Conservation (phyloP, 2,329 filamentous ascomycete genomes). For the Cercospora sesami region DNA sequence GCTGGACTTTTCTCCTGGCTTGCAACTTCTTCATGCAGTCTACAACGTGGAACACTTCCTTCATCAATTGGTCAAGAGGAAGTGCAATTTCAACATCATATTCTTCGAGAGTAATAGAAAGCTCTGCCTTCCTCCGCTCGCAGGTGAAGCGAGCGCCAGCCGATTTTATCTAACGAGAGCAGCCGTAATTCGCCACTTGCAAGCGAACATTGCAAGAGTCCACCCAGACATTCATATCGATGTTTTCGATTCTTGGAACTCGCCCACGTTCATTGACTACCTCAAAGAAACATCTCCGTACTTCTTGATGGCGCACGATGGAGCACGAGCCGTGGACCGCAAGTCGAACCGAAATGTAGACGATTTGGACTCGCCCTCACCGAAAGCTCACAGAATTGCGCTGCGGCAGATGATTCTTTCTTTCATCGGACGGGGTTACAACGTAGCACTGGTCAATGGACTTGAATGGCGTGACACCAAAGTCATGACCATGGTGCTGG, state of each 20-base stretch:
- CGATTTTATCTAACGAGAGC: conserved; percentile 65
- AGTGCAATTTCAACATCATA: conserved; percentile 69
- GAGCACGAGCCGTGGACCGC: conserved; percentile 40
- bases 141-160: conserved; percentile 37
- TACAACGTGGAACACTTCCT: conserved; percentile 69
- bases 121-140: conserved; percentile 56
- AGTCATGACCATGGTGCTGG: conserved; percentile 54
- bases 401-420: conserved; percentile 55
- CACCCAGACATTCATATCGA: conserved; percentile 48
- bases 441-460: conserved; percentile 63
- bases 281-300: conserved; percentile 57
- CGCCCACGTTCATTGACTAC: conserved; percentile 57
- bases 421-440: conserved; percentile 59
- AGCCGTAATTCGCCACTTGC: conserved; percentile 65
- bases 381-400: conserved; percentile 25
- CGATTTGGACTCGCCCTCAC: conserved; percentile 17
- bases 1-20: conserved; percentile 67
- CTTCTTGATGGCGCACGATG: conserved; percentile 70
- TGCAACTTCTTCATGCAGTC: conserved; percentile 70
- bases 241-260: conserved; percentile 51
- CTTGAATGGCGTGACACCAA: conserved; percentile 66
- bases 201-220: conserved; percentile 43
- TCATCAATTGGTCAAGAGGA: conserved; percentile 58
- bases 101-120: conserved; percentile 64
- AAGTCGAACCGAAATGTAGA: conserved; percentile 26